Percentiles rank a stretch among this genome's conserved stretches.
phyloP scores from a whole-genome alignment of 768 basidiomycete genomes.

The Suillus alpinus region DNA sequence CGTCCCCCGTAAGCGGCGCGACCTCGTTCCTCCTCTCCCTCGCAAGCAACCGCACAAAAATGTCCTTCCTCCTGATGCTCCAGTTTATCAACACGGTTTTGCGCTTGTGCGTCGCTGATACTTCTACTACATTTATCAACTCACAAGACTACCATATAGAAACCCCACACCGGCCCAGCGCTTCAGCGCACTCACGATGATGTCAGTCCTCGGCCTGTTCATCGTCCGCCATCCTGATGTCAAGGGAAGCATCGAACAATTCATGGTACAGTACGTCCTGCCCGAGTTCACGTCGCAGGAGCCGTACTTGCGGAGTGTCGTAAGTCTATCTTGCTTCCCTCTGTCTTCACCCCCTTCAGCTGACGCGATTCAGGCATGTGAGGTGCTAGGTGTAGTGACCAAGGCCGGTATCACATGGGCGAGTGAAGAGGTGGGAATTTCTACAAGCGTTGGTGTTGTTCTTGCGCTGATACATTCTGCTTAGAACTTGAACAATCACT shows the following conservation, averaged over 20 bases:
- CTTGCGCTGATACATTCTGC: background rate
- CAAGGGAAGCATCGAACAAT: slow-evolving; percentile 71
- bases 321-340: slow-evolving; percentile 36
- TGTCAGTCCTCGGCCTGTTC: slow-evolving; percentile 68
- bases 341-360: background rate
- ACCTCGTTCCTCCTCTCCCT: slow-evolving; percentile 79
- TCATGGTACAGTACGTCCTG: slow-evolving; percentile 70
- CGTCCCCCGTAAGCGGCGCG: slow-evolving; percentile 40
- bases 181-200: slow-evolving; percentile 86
- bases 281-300: slow-evolving; percentile 66
- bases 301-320: slow-evolving; percentile 75
- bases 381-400: slow-evolving; percentile 73
- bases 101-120: slow-evolving; percentile 46
- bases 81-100: slow-evolving; percentile 75
- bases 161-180: slow-evolving; percentile 58
- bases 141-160: slow-evolving; percentile 24
- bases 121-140: background rate
- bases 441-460: background rate
- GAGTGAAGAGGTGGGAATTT: slow-evolving; percentile 50
- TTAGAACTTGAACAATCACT: slow-evolving; percentile 62
- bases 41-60: slow-evolving; percentile 75
- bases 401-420: slow-evolving; percentile 69
- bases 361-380: slow-evolving; percentile 57
- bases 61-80: slow-evolving; percentile 82
- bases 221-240: slow-evolving; percentile 86